Conservation (phyloP, 2,329 filamentous ascomycete species). For the Pleoardoris graminearum region DNA sequence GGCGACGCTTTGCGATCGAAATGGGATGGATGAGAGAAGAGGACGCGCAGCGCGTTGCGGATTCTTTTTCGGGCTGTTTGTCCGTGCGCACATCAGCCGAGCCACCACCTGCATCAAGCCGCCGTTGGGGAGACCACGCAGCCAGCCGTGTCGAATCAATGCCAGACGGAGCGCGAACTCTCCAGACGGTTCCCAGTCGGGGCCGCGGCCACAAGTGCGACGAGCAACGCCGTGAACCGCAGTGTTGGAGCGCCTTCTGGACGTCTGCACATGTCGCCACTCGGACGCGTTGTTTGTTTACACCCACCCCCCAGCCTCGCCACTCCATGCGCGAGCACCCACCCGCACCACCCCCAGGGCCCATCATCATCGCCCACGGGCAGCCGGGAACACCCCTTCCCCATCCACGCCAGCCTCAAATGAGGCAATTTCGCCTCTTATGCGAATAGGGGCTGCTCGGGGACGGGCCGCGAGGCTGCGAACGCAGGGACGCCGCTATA, state of each 20-base stretch:
- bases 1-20: constrained; percentile 22
- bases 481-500: constrained; percentile 17
- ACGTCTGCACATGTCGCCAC: constrained; percentile 1
- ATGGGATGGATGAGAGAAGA: constrained; percentile 15
- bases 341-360: background rate
- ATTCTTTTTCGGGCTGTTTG: constrained; percentile 22
- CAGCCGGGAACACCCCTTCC: constrained; percentile 9
- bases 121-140: constrained; percentile 10
- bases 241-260: background rate
- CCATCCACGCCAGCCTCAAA: constrained; percentile 3
- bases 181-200: constrained; percentile 3
- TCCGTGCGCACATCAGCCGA: constrained; percentile 5
- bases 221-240: constrained; percentile 1
- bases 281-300: constrained; percentile 13
- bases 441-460: constrained; percentile 20
- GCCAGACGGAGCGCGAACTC: constrained; percentile 1
- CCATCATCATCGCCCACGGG: constrained; percentile 5
- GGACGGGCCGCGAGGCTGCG: constrained; percentile 18
- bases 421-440: constrained; percentile 20
- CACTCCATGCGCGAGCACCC: background rate
- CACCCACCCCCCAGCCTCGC: constrained; percentile 5
- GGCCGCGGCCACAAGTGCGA: constrained; percentile 22
- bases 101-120: constrained; percentile 20
- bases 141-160: constrained; percentile 24
- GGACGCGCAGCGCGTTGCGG: constrained; percentile 25